These are phyloP conservation scores for Bolboschoenoplectus hybrid DNA, from an alignment of 202 grass and related monocot genomes.

Conservation along the genomic window DNA sequence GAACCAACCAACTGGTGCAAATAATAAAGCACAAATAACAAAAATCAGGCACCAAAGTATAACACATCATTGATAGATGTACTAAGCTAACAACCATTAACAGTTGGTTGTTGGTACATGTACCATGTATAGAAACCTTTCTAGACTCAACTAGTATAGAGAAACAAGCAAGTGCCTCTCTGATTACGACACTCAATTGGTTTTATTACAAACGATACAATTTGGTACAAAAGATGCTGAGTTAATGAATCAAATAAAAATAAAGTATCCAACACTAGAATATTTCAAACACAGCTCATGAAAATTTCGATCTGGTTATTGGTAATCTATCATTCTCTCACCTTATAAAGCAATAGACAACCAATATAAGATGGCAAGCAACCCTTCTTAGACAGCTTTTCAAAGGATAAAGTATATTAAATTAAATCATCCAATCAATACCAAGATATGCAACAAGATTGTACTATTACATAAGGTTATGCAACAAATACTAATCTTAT, in stretches of 20 bases:
- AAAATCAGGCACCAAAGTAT: neutral
- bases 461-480: neutral
- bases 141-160: neutral
- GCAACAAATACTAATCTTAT: neutral
- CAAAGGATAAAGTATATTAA: neutral
- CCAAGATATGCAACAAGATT: neutral
- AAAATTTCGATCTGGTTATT: slow-evolving; percentile 3
- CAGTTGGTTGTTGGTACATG: slow-evolving; percentile 4
- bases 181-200: neutral
- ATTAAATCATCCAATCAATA: slow-evolving; percentile 11
- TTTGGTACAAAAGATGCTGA: neutral
- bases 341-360: slow-evolving; percentile 4
- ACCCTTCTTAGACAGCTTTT: neutral
- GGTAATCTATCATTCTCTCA: slow-evolving; percentile 20
- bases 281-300: neutral
- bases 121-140: slow-evolving; percentile 5
- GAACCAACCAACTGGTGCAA: neutral
- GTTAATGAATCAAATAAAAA: neutral
- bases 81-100: neutral
- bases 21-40: neutral
- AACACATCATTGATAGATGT: neutral
- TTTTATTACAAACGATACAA: neutral
- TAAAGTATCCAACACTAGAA: neutral
- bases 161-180: neutral
- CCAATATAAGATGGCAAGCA: neutral